phyloP scores from a whole-genome alignment of 1,284 basidiomycete species.

The Boletus sp. region DNA sequence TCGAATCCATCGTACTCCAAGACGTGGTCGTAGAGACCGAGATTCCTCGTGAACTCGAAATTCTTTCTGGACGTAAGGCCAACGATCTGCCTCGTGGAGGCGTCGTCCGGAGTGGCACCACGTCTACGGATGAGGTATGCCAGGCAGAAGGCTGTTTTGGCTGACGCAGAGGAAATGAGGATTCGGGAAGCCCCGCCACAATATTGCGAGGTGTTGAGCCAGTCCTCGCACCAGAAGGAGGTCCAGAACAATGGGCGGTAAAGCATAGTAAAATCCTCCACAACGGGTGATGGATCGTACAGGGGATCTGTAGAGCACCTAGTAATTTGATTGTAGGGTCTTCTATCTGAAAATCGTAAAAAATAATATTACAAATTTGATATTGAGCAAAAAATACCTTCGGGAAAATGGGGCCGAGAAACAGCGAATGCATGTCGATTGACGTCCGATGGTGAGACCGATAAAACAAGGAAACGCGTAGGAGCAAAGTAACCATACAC shows the following conservation, averaged over 20 bases:
- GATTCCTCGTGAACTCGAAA: slow-evolving; percentile 45
- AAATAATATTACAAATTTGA: background rate
- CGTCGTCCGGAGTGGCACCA: slow-evolving; percentile 24
- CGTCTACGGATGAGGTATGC: slow-evolving; percentile 47
- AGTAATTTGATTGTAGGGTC: slow-evolving; percentile 61
- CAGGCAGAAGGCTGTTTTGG: slow-evolving; percentile 63
- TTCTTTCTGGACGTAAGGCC: slow-evolving; percentile 59
- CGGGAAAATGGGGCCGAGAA: slow-evolving; percentile 52
- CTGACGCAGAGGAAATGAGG: slow-evolving; percentile 60
- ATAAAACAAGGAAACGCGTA: slow-evolving; percentile 49
- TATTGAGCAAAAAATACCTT: slow-evolving; percentile 38
- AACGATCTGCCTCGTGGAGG: slow-evolving; percentile 35
- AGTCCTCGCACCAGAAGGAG: slow-evolving; percentile 66
- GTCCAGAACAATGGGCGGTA: slow-evolving; percentile 69
- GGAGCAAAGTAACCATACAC: slow-evolving; percentile 64
- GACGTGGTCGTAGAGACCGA: slow-evolving; percentile 53
- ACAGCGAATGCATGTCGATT: slow-evolving; percentile 52
- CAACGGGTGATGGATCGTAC: slow-evolving; percentile 41
- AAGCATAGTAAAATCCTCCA: slow-evolving; percentile 61
- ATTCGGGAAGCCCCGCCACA: slow-evolving; percentile 42
- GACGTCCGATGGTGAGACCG: slow-evolving; percentile 46
- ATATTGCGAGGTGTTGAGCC: slow-evolving; percentile 48
- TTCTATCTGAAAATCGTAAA: slow-evolving; percentile 41
- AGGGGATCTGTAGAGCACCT: slow-evolving; percentile 53
- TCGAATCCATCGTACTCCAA: slow-evolving; percentile 47